Evolutionary conservation across 176 grass and related monocot genomes (phyloP), one percentile per base, ranked within the genome.

Genomic region (Alloteropsis semialata): DNA sequence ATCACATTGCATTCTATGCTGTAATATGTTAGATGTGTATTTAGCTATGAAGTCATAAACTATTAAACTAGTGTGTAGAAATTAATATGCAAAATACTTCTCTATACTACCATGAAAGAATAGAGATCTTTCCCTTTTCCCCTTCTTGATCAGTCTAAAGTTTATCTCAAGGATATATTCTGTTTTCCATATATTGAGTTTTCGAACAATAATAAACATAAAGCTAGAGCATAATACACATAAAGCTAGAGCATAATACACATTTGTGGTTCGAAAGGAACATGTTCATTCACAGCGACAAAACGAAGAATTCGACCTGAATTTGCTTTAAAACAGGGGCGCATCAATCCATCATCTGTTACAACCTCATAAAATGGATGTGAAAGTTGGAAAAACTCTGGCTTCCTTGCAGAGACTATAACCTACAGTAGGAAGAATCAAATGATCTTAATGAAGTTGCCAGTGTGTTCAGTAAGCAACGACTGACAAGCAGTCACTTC

Each of bases 351-450:
- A 82, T 98, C 92, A 25, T 81, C 80, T 73, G 95, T 98, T 68
- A 98, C 95, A 77, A 98, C 65, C 77, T 98, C 92, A 65, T 98
- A 98, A 24, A 98, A 76, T 46, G 92, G 95, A 72, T 98, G 90
- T 33, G 92, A 80, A 78, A 91, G 85, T 73, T 95, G 90, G 80
- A 95, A 98, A 91, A 98, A 98, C 67, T 98, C 92, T 21, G 95
- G 95, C 77, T 98, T 98, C 53, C 88, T 92, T 9, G 95, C 95
- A 21, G 95, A 98, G 18, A 98, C 92, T 86, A 98, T 95, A 75
- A 98, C 95, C 95, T 98, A 80, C 34, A 82, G 61, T 55, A 87
- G 72, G 53, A 76, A 86, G 38, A 65, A 86, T 65, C 28, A 41
- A 80, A 33, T 49, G 30, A 74, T 53, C 13, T 63, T 75, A 65